Evolutionary conservation across 2,329 filamentous ascomycete species (phyloP).

Genomic region (Fusarium pseudograminearum): DNA sequence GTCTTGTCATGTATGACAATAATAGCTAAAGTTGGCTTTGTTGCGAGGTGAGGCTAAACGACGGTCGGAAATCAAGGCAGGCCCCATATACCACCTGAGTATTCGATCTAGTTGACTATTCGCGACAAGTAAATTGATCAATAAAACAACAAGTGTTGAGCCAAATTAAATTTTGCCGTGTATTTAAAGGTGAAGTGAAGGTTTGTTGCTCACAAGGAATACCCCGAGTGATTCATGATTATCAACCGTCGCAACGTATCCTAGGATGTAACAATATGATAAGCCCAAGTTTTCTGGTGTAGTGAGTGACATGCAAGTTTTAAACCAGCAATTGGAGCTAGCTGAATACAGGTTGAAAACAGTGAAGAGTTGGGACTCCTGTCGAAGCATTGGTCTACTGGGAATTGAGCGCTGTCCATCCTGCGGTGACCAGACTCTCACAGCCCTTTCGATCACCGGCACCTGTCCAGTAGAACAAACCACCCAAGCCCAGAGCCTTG

Average conservation of each 20-base stretch:
- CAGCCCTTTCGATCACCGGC: slow-evolving; percentile 66
- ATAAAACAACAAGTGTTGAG: slow-evolving; percentile 2
- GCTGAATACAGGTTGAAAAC: neutral
- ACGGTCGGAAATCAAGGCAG: neutral
- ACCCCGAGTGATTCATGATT: neutral
- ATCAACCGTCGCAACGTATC: neutral
- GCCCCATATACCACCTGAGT: neutral
- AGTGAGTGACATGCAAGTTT: too few relatives aligned
- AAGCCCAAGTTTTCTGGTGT: neutral
- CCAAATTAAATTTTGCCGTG: neutral
- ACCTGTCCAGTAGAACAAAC: slow-evolving; percentile 77
- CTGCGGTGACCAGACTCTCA: slow-evolving; percentile 70
- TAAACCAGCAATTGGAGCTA: neutral
- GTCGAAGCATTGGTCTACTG: neutral
- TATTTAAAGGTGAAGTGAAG: neutral
- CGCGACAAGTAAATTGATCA: neutral
- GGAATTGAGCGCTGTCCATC: slow-evolving; percentile 62
- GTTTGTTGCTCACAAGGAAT: neutral
- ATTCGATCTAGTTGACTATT: neutral
- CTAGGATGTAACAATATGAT: neutral
- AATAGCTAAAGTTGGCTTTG: neutral
- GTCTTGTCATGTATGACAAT: neutral
- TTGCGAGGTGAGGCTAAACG: neutral
- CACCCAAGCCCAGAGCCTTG: slow-evolving; percentile 65
- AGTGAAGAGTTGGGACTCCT: neutral